Evolutionary conservation across 2,329 filamentous ascomycete species (phyloP).

Genomic region (Fusarium kyushuense): DNA sequence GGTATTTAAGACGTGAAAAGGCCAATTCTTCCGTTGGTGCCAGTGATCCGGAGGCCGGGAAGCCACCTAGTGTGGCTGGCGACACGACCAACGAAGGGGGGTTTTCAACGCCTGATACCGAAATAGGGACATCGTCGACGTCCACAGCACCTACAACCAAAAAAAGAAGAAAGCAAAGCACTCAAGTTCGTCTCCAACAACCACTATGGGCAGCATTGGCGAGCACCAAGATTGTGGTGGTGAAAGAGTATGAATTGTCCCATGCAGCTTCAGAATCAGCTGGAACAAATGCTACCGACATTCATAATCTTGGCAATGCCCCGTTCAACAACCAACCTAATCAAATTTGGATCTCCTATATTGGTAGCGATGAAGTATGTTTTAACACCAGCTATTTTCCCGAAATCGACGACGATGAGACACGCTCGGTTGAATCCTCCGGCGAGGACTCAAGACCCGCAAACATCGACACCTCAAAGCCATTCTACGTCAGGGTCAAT

Average conservation of each 20-base stretch:
- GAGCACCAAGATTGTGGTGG: constrained; percentile 95
- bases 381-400: constrained; percentile 79
- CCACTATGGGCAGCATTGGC: constrained; percentile 94
- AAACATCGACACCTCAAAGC: constrained; percentile 75
- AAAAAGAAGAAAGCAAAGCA: constrained; percentile 90
- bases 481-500: constrained; percentile 83
- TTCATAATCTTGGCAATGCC: constrained; percentile 81
- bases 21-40: constrained; percentile 62
- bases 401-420: constrained; percentile 54
- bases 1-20: constrained; percentile 72
- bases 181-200: constrained; percentile 89
- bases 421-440: constrained; percentile 44
- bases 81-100: constrained; percentile 52
- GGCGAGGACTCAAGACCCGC: constrained; percentile 54
- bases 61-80: constrained; percentile 55
- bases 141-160: constrained; percentile 72
- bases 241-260: constrained; percentile 90
- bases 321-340: constrained; percentile 77
- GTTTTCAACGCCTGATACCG: constrained; percentile 66
- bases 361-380: constrained; percentile 81
- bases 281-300: constrained; percentile 79
- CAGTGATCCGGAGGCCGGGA: constrained; percentile 73
- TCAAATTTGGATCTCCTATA: constrained; percentile 84
- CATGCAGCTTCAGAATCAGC: constrained; percentile 79
- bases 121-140: constrained; percentile 53